Evolutionary conservation across 2,329 filamentous ascomycete species (phyloP), one percentile per base, ranked within the genome.

Genomic region (Fusarium sp.): DNA sequence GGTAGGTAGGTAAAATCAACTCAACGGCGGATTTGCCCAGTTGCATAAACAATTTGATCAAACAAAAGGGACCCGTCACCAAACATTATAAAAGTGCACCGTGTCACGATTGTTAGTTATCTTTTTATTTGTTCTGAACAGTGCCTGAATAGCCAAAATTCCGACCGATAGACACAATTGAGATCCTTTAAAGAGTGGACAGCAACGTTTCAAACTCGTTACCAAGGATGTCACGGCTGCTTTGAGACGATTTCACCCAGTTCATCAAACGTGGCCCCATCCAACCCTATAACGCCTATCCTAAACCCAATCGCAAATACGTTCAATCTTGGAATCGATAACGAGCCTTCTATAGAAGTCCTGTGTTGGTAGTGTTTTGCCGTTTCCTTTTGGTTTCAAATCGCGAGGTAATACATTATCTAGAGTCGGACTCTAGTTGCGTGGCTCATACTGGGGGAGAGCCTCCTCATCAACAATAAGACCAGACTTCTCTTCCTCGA

Each of bases 401-500:
- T 18, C 44, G 10, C 45, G 30, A 19, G 37, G 30, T n/a, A 49
- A 44, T 37, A 53, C 43, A 59, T 18, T 25, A 23, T 19, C 19
- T 23, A 12, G 21, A 48, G 41, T 46, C 21, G 37, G 21, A 16
- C 18, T 60, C 41, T 71, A 77, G 51, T 71, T 65, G 48, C 73
- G 73, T 41, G 69, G n/a, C 19, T 71, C 70, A 61, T 80, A 79
- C 44, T 67, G 67, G 31, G 75, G 77, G 30, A 73, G 75, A 39
- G 62, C 49, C n/a, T 78, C 74, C 56, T 76, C 71, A 43, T 80
- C 77, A 19, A 78, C 78, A 79, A 88, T 84, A 58, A 88, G 78
- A 28, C 81, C 81, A 7, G 80, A 75, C 80, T 88, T 88, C 77
- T 88, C 86, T 23, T 85, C 83, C 2, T 78, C 79, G 16, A 61